Percentiles rank a stretch among this genome's conserved stretches.
Evolutionary conservation across 805 yeast species (phyloP).

Genomic region (Suhomyces faveliae): DNA sequence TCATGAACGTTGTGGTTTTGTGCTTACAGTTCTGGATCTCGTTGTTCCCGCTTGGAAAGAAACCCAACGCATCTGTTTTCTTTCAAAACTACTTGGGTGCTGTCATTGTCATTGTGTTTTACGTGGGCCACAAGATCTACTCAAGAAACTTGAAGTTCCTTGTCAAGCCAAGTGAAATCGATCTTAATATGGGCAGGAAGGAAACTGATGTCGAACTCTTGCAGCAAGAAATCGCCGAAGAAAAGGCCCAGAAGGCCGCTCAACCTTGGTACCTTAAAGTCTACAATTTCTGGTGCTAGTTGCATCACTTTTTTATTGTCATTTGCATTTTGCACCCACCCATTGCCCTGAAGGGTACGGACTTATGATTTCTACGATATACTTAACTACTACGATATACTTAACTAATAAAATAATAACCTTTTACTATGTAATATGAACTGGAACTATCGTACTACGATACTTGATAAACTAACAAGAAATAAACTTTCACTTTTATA

Average conservation of each 20-base stretch:
- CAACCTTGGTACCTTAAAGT: constrained; percentile 24
- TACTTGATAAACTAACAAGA: too few species aligned
- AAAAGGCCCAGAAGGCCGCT: constrained; percentile 16
- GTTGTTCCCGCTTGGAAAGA: constrained; percentile 28
- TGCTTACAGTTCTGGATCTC: constrained; percentile 36
- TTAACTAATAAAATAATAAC: too few species aligned
- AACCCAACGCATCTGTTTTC: constrained; percentile 12
- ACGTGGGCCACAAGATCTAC: constrained; percentile 15
- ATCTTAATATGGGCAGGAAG: constrained; percentile 12
- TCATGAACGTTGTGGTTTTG: constrained; percentile 27
- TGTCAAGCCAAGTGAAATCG: constrained; percentile 9
- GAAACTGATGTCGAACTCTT: constrained; percentile 11
- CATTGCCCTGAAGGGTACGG: constrained; percentile 1
- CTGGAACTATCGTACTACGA: not conserved
- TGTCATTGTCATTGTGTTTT: constrained; percentile 13
- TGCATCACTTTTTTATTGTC: not conserved
- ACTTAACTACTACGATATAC: not conserved
- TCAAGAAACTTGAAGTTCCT: constrained; percentile 8
- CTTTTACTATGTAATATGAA: not conserved
- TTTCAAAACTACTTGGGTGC: constrained; percentile 16
- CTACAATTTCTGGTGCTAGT: constrained; percentile 18
- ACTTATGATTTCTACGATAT: not conserved
- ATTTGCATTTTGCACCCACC: not conserved
- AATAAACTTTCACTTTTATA: too few species aligned
- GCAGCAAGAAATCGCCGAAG: constrained; percentile 14